Conservation (phyloP, 2,329 filamentous ascomycete species). For the Rhytidhysteron rufulum region DNA sequence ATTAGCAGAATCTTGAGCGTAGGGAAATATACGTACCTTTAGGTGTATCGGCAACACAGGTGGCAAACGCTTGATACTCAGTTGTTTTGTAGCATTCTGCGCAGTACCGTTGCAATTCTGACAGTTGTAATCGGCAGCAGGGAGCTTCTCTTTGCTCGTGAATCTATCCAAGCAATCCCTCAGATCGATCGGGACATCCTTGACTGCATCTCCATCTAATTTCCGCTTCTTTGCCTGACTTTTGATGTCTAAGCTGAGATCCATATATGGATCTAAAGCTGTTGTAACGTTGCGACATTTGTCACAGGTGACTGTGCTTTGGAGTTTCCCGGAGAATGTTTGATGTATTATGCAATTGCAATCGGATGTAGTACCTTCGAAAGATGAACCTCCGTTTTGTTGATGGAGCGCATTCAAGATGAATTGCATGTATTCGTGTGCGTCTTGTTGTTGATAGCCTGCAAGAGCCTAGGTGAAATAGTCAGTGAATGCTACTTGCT, state of each 20-base stretch:
- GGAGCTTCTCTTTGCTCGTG: conserved; percentile 73
- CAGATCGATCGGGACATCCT: conserved; percentile 38
- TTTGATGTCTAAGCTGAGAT: conserved; percentile 84
- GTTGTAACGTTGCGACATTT: conserved; percentile 79
- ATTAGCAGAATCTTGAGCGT: conserved; percentile 9
- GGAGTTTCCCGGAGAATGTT: conserved; percentile 88
- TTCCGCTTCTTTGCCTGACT: conserved; percentile 65
- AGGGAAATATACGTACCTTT: conserved; percentile 57
- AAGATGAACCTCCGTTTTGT: conserved; percentile 61
- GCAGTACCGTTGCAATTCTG: conserved; percentile 68
- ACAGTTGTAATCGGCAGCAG: conserved; percentile 78
- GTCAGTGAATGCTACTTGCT: background rate
- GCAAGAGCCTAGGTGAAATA: conserved; percentile 49
- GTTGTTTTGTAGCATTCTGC: conserved; percentile 77
- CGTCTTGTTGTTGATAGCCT: conserved; percentile 93
- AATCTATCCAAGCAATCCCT: conserved; percentile 77
- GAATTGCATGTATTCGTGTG: conserved; percentile 96
- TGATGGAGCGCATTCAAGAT: conserved; percentile 85
- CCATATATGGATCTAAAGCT: conserved; percentile 83
- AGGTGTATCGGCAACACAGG: conserved; percentile 89
- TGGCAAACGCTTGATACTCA: conserved; percentile 78
- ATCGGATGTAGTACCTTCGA: conserved; percentile 27
- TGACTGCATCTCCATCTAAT: conserved; percentile 34
- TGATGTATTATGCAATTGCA: conserved; percentile 93
- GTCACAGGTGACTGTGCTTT: conserved; percentile 86